Conservation (phyloP, 345 rosid species). For the Salix suchowensis region DNA sequence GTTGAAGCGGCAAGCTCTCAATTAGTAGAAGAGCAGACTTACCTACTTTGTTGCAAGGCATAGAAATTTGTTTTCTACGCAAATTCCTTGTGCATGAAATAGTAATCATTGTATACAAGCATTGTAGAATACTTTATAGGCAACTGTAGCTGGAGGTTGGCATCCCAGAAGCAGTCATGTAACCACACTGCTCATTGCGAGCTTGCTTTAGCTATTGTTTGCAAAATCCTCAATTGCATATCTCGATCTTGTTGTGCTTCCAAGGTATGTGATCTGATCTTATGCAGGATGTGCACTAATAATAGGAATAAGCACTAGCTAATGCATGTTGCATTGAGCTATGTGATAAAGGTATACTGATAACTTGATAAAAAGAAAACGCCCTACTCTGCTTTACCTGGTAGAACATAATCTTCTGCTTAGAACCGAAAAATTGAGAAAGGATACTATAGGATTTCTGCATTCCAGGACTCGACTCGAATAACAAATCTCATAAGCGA, state of each 20-base stretch:
- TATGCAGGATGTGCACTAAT: too few species aligned
- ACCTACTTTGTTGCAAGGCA: constrained; percentile 49
- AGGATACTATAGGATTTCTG: too few species aligned
- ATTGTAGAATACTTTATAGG: not conserved
- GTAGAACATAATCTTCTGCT: too few species aligned
- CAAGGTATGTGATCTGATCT: too few species aligned
- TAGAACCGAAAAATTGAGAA: too few species aligned
- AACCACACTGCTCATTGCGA: not conserved
- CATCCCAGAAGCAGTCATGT: not conserved
- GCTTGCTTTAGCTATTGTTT: constrained; percentile 5
- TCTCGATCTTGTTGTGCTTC: not conserved
- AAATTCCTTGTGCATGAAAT: not conserved
- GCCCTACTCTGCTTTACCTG: too few species aligned
- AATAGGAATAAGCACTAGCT: too few species aligned
- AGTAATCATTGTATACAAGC: not conserved
- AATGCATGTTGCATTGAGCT: too few species aligned
- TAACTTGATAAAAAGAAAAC: too few species aligned
- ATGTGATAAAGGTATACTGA: too few species aligned
- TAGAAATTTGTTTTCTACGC: constrained; percentile 13
- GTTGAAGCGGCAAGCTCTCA: constrained; percentile 51
- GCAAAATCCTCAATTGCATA: not conserved
- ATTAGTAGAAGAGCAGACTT: constrained; percentile 44
- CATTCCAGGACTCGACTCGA: too few species aligned
- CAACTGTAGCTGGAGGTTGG: not conserved
- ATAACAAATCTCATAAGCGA: too few species aligned